phyloP scores from a whole-genome alignment of 2,329 filamentous ascomycete species.

The Dactylellina drechsleri region DNA sequence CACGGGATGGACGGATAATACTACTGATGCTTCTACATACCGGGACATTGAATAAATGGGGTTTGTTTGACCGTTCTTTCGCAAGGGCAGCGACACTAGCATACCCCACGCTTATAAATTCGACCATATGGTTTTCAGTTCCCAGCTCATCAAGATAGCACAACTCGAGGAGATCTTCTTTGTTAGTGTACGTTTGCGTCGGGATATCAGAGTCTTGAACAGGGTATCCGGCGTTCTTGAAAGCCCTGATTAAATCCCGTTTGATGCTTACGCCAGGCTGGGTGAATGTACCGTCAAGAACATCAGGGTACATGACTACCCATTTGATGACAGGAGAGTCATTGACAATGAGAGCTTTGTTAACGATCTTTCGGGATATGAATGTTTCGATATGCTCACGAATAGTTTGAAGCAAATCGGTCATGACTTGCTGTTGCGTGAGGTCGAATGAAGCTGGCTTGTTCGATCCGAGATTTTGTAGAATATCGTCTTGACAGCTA shows the following conservation, averaged over 20 bases:
- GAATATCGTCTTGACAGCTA: not conserved
- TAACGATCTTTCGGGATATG: constrained; percentile 24
- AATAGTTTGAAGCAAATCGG: constrained; percentile 19
- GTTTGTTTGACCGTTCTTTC: too few relatives aligned
- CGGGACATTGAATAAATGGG: too few relatives aligned
- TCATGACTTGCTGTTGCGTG: constrained; percentile 43
- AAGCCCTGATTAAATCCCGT: constrained; percentile 34
- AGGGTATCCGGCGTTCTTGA: constrained; percentile 38
- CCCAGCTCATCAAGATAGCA: constrained; percentile 13
- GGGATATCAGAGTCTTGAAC: constrained; percentile 30
- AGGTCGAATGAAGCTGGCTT: constrained; percentile 31
- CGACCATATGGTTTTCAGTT: constrained; percentile 21
- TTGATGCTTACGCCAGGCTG: constrained; percentile 15
- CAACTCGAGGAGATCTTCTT: not conserved
- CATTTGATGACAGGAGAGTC: constrained; percentile 34
- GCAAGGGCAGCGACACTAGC: constrained; percentile 2
- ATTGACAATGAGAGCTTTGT: constrained; percentile 42
- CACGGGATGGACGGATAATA: too few relatives aligned
- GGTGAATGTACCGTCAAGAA: constrained; percentile 23
- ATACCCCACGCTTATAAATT: constrained; percentile 38
- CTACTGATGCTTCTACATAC: too few relatives aligned
- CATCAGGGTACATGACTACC: constrained; percentile 40
- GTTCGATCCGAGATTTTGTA: constrained; percentile 5
- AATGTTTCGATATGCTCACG: constrained; percentile 35
- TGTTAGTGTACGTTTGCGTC: not conserved